Percentiles rank a stretch among this genome's conserved stretches.
Evolutionary conservation across 768 basidiomycete species (phyloP).

Genomic region (Psilocybe tampanensis): DNA sequence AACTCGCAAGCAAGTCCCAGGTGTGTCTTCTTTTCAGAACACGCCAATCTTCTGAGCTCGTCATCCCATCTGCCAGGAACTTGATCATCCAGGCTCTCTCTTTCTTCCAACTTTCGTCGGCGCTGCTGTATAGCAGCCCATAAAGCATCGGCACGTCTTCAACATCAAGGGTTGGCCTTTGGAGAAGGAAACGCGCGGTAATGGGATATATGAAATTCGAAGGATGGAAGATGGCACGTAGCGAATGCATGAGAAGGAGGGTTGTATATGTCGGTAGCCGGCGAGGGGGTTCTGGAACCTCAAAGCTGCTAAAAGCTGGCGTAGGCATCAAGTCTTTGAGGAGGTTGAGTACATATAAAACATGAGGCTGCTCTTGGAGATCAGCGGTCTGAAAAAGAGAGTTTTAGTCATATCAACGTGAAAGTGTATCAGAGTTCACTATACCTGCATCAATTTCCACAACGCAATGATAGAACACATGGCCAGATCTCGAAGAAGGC

Average conservation of each 20-base stretch:
- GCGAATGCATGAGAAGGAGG: constrained; percentile 80
- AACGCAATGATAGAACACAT: constrained; percentile 62
- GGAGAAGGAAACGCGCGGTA: constrained; percentile 86
- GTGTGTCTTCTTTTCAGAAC: constrained; percentile 81
- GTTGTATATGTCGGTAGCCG: constrained; percentile 80
- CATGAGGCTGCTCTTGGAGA: constrained; percentile 79
- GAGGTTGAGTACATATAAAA: constrained; percentile 67
- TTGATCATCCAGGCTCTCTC: constrained; percentile 89
- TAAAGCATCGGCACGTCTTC: constrained; percentile 92
- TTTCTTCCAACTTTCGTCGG: constrained; percentile 81
- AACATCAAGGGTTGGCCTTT: constrained; percentile 80
- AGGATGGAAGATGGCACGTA: constrained; percentile 84
- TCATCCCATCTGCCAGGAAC: constrained; percentile 82
- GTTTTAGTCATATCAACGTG: not conserved
- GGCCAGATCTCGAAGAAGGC: constrained; percentile 59
- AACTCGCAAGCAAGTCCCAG: constrained; percentile 84
- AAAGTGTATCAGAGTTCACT: constrained; percentile 20
- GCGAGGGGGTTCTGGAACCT: constrained; percentile 34
- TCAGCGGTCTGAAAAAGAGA: constrained; percentile 46
- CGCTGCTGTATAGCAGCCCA: constrained; percentile 79
- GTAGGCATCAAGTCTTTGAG: constrained; percentile 60
- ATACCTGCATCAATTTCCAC: constrained; percentile 64
- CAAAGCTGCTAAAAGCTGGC: constrained; percentile 21
- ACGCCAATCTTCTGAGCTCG: constrained; percentile 76
- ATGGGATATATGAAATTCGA: constrained; percentile 87